These are phyloP conservation scores for Alloascoidea africana DNA, from an alignment of 805 yeast genomes.

Conservation along the genomic window DNA sequence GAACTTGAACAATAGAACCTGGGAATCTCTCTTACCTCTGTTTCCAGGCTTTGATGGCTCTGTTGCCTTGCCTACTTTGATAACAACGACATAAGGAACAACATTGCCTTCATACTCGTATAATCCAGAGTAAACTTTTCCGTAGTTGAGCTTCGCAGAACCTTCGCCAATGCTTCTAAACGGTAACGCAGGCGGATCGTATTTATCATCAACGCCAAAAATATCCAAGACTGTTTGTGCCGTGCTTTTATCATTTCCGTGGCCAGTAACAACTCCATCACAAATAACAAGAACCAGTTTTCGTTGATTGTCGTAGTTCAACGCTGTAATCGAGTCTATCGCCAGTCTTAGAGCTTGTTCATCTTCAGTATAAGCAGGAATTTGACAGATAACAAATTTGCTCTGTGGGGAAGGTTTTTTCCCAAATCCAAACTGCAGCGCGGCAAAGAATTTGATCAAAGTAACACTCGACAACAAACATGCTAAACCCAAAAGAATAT, in stretches of 20 bases:
- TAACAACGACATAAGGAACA: slow-evolving; percentile 37
- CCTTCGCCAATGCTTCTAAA: slow-evolving; percentile 50
- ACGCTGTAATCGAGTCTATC: slow-evolving; percentile 38
- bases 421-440: slow-evolving; percentile 21
- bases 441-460: slow-evolving; percentile 21
- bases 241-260: slow-evolving; percentile 41
- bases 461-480: slow-evolving; percentile 21
- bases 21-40: slow-evolving; percentile 54
- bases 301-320: slow-evolving; percentile 40
- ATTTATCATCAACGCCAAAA: slow-evolving; percentile 27
- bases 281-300: slow-evolving; percentile 38
- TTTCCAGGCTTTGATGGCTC: slow-evolving; percentile 40
- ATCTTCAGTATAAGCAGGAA: slow-evolving; percentile 39
- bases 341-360: slow-evolving; percentile 39
- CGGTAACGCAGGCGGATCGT: slow-evolving; percentile 34
- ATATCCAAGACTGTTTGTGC: slow-evolving; percentile 35
- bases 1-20: slow-evolving; percentile 40
- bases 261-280: slow-evolving; percentile 46
- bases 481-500: slow-evolving; percentile 22
- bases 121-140: slow-evolving; percentile 46
- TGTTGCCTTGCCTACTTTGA: slow-evolving; percentile 40
- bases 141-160: slow-evolving; percentile 41
- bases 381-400: slow-evolving; percentile 24
- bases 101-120: slow-evolving; percentile 39
- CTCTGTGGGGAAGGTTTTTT: slow-evolving; percentile 21